phyloP scores from a whole-genome alignment of 2,329 filamentous ascomycete genomes.

The Talaromyces piceae region DNA sequence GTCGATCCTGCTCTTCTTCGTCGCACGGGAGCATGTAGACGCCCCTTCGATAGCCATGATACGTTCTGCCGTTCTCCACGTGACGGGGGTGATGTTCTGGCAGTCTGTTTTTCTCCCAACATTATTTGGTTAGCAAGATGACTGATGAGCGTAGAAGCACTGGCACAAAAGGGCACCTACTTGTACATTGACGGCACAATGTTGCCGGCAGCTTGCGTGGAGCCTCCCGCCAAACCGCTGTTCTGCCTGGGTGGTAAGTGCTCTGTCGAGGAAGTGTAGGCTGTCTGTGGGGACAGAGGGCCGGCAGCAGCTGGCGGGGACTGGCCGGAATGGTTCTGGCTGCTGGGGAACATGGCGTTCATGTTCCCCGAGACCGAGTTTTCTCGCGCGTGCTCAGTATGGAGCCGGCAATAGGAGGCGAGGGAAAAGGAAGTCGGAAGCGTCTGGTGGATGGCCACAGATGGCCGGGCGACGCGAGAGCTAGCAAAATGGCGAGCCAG shows the following conservation, averaged over 20 bases:
- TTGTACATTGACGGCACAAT: slow-evolving; percentile 9
- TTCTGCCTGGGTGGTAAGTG: slow-evolving; percentile 1
- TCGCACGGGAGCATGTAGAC: slow-evolving; percentile 74
- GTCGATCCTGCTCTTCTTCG: slow-evolving; percentile 65
- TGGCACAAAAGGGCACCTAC: slow-evolving; percentile 4
- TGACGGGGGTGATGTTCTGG: slow-evolving; percentile 35
- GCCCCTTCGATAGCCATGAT: slow-evolving; percentile 59
- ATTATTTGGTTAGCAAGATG: neutral
- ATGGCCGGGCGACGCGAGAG: neutral
- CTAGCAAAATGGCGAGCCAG: neutral
- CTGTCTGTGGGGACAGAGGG: slow-evolving; percentile 5
- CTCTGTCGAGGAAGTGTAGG: slow-evolving; percentile 7
- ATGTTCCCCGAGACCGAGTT: neutral
- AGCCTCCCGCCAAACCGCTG: slow-evolving; percentile 4
- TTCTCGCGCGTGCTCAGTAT: neutral
- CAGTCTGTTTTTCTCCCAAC: slow-evolving; percentile 18
- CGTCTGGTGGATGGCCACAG: neutral
- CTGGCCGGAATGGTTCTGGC: neutral
- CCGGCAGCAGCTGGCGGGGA: neutral
- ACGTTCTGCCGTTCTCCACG: slow-evolving; percentile 62
- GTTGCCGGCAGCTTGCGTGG: neutral
- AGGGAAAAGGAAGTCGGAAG: neutral
- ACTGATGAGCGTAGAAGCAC: neutral
- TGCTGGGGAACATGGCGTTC: slow-evolving; percentile 10
- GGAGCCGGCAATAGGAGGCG: neutral